Base-by-base conservation (phyloP, 495 filamentous ascomycete species). In the Daldinia childiae region DNA sequence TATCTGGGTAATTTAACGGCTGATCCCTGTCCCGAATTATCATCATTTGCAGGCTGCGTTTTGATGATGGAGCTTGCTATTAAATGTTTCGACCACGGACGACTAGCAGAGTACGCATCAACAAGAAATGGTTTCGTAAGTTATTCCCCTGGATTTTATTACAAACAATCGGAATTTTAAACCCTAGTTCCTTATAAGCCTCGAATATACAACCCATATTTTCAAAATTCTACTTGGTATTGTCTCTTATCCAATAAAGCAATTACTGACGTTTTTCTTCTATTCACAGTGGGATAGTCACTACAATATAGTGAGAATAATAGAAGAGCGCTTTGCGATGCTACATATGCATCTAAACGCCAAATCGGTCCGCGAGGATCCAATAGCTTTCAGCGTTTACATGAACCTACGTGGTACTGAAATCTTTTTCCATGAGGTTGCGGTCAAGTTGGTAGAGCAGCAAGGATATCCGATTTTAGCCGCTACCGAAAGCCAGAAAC, bases 61-160 rank as follows among this genome's bases (percentile, higher is more conserved):
- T 58, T 58, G 32, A 58, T 58, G 56, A 34, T 58, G 32, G 56
- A 58, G n/a, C 56, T 58, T 39, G 56, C 56, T 32, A 38, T 41
- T 21, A 36, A 58, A 4, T 58, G 56, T 34, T 58, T 58, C 30
- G 56, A 58, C 34, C 56, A 58, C 6, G 56, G 56, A 24, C 56
- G 56, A 58, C 56, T 17, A 8, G 21, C 34, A n/a, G 56, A 39
- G 26, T 39, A 26, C 14, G 56, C 29, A 6, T 15, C 56, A 41
- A 26, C 56, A 7, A 58, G 19, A 58, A 39, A 36, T 24, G 56
- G 56, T 3, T 58, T 58, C 7, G 56, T 58, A 58, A 38, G 56
- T 58, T 14, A 9, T 15, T 24, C 3, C 26, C 6, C 17, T 24
- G 26, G 4, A 24, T 39, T 27, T 27, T 14, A 9, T 17, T 12